Evolutionary conservation across 345 rosid genomes (phyloP).

Genomic region (Hirschfeldia incana): DNA sequence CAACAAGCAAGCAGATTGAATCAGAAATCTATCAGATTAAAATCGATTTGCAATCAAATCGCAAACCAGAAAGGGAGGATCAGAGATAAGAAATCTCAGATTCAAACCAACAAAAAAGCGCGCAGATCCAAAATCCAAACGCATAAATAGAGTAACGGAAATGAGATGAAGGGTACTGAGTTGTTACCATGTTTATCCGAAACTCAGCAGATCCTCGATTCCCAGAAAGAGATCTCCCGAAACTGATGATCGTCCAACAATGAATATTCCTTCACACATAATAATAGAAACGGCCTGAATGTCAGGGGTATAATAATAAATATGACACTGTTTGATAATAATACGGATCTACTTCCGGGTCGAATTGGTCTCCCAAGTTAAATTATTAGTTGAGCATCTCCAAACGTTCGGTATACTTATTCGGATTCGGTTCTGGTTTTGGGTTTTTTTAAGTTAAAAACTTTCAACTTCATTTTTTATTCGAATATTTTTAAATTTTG

Average conservation of each 20-base stretch:
- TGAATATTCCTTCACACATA: neutral
- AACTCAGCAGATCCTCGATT: slow-evolving; percentile 15
- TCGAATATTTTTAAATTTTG: no score
- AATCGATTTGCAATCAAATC: neutral
- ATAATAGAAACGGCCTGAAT: neutral
- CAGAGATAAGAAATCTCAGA: slow-evolving; percentile 9
- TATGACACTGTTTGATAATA: neutral
- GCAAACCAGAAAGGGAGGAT: neutral
- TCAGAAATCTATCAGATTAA: neutral
- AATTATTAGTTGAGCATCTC: no score
- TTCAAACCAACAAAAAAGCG: neutral
- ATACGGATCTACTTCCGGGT: neutral
- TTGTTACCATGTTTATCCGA: slow-evolving; percentile 21
- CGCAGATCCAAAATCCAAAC: slow-evolving; percentile 12
- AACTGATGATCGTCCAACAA: slow-evolving; percentile 24
- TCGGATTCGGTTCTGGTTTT: no score
- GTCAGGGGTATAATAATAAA: slow-evolving; percentile 15
- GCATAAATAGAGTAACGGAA: neutral
- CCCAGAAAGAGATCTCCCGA: slow-evolving; percentile 21
- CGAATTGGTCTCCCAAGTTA: neutral
- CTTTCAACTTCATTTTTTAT: no score
- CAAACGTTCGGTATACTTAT: no score
- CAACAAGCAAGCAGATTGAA: slow-evolving; percentile 21
- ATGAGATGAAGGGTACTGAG: neutral
- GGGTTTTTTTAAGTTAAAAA: no score